Evolutionary conservation across 2,329 filamentous ascomycete genomes (phyloP), one percentile per base, ranked within the genome.

Genomic region (Aspergillus ochraceus): DNA sequence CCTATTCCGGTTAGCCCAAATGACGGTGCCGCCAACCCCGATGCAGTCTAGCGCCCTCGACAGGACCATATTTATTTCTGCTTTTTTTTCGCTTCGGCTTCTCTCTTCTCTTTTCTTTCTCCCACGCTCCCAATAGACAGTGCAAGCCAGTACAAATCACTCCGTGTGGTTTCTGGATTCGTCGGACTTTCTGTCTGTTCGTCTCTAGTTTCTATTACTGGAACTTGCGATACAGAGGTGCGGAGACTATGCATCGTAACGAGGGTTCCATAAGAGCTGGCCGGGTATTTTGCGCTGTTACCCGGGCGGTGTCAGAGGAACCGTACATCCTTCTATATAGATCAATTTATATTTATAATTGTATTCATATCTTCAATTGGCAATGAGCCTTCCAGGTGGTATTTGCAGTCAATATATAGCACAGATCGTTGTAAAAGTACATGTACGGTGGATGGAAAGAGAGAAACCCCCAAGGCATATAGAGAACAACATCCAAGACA

Each of bases 261-360:
- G 69, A 75, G 80, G 84, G 83, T 84, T 80, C 84, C 84, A 88
- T 89, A 89, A 89, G 87, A 89, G 82, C 87, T 88, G 87, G 85
- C 86, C 84, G 83, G 79, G 86, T 81, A 86, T 83, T 83, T 79
- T 81, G 72, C 74, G 74, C 77, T 76, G 80, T 91, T 90, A 86
- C 86, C 85, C 84, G 85, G 88, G 87, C 88, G 86, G 90, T 87
- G 90, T 93, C 90, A 92, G 90, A 92, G 86, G 88, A 80, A 84
- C 84, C 87, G 81, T 70, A 92, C 89, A 92, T 86, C 54, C 57
- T 64, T 62, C 54, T 36, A 32, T 56, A 56, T 60, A 47, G 51
- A 54, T 22, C 36, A 36, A 17, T 55, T 56, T 59, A 42, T 17
- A 68, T 60, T 66, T 63, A 64, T 58, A 24, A 49, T 57, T 57